phyloP scores from a whole-genome alignment of 2,329 filamentous ascomycete genomes.

The Scortechinia acanthostroma region DNA sequence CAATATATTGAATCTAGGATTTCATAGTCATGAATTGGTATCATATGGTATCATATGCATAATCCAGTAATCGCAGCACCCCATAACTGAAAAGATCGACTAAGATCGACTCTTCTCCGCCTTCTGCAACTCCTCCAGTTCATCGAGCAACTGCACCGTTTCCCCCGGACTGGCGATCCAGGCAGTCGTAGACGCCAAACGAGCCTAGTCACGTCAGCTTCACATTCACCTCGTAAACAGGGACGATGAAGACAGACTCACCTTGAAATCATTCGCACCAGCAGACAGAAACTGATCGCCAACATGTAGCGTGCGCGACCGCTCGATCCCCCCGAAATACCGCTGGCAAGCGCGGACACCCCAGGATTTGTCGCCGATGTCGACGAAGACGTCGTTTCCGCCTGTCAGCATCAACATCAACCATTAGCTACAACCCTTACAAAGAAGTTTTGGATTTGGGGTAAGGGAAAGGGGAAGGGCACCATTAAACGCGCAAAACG shows the following conservation, averaged over 20 bases:
- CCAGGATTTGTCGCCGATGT: slow-evolving; percentile 66
- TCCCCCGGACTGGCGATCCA: not conserved
- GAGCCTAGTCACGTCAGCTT: too few species aligned
- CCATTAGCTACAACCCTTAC: slow-evolving; percentile 2
- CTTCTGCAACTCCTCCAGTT: not conserved
- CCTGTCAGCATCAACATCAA: slow-evolving; percentile 20
- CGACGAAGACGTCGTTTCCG: slow-evolving; percentile 66
- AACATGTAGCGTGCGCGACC: slow-evolving; percentile 54
- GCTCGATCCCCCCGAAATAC: slow-evolving; percentile 59
- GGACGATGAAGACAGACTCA: slow-evolving; percentile 14
- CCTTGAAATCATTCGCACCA: slow-evolving; percentile 66
- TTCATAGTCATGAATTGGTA: too few species aligned
- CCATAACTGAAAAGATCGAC: too few species aligned
- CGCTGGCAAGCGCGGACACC: slow-evolving; percentile 59
- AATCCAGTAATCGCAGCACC: too few species aligned
- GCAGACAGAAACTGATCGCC: slow-evolving; percentile 65
- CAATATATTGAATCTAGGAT: too few species aligned
- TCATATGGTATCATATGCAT: too few species aligned
- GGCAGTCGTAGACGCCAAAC: not conserved
- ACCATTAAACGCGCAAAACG: slow-evolving; percentile 68
- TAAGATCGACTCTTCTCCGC: too few species aligned
- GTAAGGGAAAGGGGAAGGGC: slow-evolving; percentile 6
- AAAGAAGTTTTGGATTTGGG: not conserved
- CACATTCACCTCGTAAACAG: too few species aligned
- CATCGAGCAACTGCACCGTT: not conserved